Base-by-base conservation (phyloP, 768 basidiomycete genomes). In the Psilocybe azurescens region DNA sequence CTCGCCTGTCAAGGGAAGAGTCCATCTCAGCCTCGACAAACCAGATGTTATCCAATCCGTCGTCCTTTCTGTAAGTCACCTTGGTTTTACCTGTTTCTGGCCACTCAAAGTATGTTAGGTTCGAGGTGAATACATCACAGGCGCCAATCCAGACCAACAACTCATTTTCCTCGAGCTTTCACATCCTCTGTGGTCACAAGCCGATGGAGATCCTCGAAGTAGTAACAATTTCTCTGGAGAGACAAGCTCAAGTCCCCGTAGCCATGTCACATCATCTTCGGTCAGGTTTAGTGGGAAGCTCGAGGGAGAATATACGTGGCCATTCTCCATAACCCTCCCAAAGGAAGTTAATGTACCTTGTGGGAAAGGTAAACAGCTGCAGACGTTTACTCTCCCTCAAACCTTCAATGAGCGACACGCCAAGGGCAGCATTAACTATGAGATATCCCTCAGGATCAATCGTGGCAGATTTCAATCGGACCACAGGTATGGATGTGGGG, bases 31-130 rank as follows among this genome's bases (percentile, higher is more conserved):
- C 52, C 61, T 78, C 16, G 73, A 73, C 4, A 75, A 75, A 39
- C 73, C 79, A 5, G 82, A 85, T 46, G 73, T 75, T 20, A 79
- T 87, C 50, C 80, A 82, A 61, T 76, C 77, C 10, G 79, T 89
- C 11, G 72, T 74, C 11, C 64, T 89, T 53, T 77, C 79, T 59
- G 88, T 87, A 67, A 67, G 78, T 66, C 6, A 16, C 16, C 24
- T 53, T 33, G 52, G 53, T 50, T 60, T 33, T 29, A 39, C 18
- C 11, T 33, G 48, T 56, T 18, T 24, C 24, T 18, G 33, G 33
- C 33, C 20, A 13, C 30, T 56, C 10, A 18, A 18, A 16, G 8
- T 24, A 33, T 18, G 5, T 44, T 33, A 67, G 64, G 51, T 67
- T 2, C 61, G 44, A 18, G 66, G 66, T 9, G 53, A 58, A 46